Percentiles rank a stretch among this genome's conserved stretches.
Evolutionary conservation across 1,139 yeast species (phyloP).

Genomic region (Suhomyces bribrorum): DNA sequence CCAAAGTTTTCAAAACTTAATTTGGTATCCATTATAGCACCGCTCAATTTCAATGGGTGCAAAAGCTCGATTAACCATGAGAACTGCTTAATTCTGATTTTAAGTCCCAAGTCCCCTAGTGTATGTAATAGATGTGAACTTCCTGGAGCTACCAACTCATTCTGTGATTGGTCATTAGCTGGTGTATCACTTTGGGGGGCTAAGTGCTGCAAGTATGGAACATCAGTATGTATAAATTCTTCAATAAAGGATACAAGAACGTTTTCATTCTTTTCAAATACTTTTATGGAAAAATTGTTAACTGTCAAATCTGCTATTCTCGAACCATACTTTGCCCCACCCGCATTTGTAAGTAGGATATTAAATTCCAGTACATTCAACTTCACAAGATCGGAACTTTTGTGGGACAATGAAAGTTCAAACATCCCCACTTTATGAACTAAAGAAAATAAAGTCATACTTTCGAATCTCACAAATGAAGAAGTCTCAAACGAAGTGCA

Average conservation of each 20-base stretch:
- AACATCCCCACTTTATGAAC: slow-evolving; percentile 9
- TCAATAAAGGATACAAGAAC: slow-evolving; percentile 10
- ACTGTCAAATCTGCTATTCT: slow-evolving; percentile 16
- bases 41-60: slow-evolving; percentile 19
- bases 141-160: neutral
- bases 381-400: slow-evolving; percentile 11
- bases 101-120: slow-evolving; percentile 20
- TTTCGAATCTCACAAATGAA: slow-evolving; percentile 9
- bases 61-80: slow-evolving; percentile 16
- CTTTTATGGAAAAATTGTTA: slow-evolving; percentile 14
- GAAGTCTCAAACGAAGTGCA: slow-evolving; percentile 10
- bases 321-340: slow-evolving; percentile 16
- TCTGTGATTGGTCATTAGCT: neutral
- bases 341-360: slow-evolving; percentile 18
- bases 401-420: slow-evolving; percentile 14
- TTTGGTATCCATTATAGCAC: slow-evolving; percentile 21
- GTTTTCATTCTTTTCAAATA: slow-evolving; percentile 17
- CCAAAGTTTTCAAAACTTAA: slow-evolving; percentile 17
- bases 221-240: slow-evolving; percentile 22
- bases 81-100: slow-evolving; percentile 14
- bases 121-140: neutral
- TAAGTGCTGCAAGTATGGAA: slow-evolving; percentile 19
- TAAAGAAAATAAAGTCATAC: slow-evolving; percentile 12
- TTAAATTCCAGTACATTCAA: slow-evolving; percentile 11
- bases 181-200: slow-evolving; percentile 1